Conservation (phyloP, 2,329 filamentous ascomycete genomes). For the Talaromyces atroroseus region DNA sequence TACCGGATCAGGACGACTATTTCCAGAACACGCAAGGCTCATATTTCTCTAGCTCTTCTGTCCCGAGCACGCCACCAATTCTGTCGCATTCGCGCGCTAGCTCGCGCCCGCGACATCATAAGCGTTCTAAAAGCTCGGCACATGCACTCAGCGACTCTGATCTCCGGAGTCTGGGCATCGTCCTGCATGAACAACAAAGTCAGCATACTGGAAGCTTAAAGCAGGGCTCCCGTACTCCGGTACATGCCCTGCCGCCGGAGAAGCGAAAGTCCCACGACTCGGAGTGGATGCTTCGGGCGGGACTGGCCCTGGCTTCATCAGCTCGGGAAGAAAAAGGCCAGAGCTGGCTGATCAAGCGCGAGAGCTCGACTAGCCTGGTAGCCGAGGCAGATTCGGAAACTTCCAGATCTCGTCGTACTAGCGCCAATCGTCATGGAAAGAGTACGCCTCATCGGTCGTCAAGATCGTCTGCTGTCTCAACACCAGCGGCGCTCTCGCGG, state of each 20-base stretch:
- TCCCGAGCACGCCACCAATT: conserved; percentile 39
- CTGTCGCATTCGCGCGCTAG: conserved; percentile 38
- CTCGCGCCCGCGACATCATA: conserved; percentile 29
- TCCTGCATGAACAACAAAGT: conserved; percentile 22
- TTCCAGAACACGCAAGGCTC: conserved; percentile 27
- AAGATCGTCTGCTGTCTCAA: conserved; percentile 32
- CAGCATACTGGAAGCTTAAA: conserved; percentile 1
- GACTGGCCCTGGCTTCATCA: conserved; percentile 51
- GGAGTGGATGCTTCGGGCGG: conserved; percentile 57
- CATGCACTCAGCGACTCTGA: conserved; percentile 32
- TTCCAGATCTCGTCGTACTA: conserved; percentile 19
- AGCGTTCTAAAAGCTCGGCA: conserved; percentile 31
- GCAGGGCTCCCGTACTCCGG: neutral
- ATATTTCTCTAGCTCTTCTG: conserved; percentile 38
- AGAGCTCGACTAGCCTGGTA: conserved; percentile 51
- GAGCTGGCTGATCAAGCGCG: conserved; percentile 53
- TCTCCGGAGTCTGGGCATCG: conserved; percentile 25
- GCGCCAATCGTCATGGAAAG: conserved; percentile 17
- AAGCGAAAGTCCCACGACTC: conserved; percentile 31
- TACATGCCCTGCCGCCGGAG: conserved; percentile 10
- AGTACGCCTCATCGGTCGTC: conserved; percentile 19
- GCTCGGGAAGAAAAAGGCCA: conserved; percentile 59
- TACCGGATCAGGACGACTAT: conserved; percentile 31
- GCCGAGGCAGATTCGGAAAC: conserved; percentile 29
- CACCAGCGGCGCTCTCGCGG: conserved; percentile 28